phyloP scores from a whole-genome alignment of 2,329 filamentous ascomycete genomes.

The Ascochyta koolunga region DNA sequence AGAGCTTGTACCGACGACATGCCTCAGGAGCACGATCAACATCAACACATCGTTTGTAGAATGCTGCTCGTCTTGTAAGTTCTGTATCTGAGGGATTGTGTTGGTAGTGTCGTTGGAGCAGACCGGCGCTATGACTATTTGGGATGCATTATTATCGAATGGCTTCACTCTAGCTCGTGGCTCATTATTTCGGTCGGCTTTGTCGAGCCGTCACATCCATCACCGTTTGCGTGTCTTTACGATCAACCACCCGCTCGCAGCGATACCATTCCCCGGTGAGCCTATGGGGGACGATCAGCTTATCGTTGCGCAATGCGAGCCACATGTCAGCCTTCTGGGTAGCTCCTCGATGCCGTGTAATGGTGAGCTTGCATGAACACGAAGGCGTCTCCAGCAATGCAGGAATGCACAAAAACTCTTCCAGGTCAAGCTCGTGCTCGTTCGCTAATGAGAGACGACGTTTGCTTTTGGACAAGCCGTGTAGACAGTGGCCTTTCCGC shows the following conservation, averaged over 20 bases:
- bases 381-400: not conserved
- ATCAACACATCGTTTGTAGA: too few species aligned
- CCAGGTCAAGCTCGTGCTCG: not conserved
- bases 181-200: not conserved
- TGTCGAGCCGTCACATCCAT: not conserved
- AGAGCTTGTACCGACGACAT: conserved; percentile 22
- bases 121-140: not conserved
- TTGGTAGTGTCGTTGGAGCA: conserved; percentile 3
- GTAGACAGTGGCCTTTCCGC: not conserved
- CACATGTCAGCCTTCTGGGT: not conserved
- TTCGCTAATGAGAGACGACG: not conserved
- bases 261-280: not conserved
- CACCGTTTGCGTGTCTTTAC: not conserved
- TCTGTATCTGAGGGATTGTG: too few species aligned
- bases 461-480: not conserved
- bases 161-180: not conserved
- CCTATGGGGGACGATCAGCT: not conserved
- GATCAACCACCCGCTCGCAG: not conserved
- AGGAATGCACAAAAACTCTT: not conserved
- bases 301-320: not conserved
- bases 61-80: too few species aligned
- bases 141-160: not conserved
- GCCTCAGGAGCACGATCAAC: not conserved
- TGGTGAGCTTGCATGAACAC: not conserved
- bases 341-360: not conserved